A percentile compares a stretch with the other conserved stretches of the same genome.
These are phyloP conservation scores for Amanita molliuscula DNA, from an alignment of 768 basidiomycete species.

Conservation along the genomic window DNA sequence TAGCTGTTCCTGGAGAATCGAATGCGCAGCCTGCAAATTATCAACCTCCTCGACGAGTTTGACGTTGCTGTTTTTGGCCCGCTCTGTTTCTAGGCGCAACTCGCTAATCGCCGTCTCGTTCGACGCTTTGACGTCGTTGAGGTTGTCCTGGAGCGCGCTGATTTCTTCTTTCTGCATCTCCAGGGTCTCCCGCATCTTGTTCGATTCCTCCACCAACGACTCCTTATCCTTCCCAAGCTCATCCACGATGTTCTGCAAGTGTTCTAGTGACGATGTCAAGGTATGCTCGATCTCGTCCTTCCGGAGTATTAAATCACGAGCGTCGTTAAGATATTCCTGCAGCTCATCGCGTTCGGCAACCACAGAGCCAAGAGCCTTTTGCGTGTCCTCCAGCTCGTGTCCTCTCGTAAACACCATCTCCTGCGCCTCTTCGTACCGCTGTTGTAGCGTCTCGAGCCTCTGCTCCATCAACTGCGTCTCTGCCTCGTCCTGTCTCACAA, in stretches of 20 bases:
- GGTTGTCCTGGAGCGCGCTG: background rate
- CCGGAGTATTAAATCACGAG: background rate
- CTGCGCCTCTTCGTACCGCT: conserved; percentile 2
- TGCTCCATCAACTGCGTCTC: background rate
- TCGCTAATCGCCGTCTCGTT: background rate
- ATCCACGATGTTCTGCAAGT: background rate
- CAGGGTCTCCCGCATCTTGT: background rate
- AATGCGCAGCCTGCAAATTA: background rate
- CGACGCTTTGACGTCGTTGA: background rate
- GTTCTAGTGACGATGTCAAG: background rate
- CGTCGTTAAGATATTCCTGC: background rate
- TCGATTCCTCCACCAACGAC: background rate
- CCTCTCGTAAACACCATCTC: background rate
- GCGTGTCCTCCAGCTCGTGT: conserved; percentile 3
- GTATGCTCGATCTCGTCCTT: background rate
- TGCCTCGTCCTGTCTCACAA: background rate
- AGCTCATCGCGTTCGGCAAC: background rate
- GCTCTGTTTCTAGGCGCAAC: conserved; percentile 1
- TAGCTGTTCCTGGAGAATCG: background rate
- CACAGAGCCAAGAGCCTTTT: background rate
- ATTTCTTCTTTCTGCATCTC: background rate
- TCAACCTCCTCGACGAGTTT: background rate
- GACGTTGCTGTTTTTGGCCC: background rate
- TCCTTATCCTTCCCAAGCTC: background rate
- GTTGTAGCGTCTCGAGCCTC: background rate